These are phyloP conservation scores for Euphrasia confusa DNA, from an alignment of 257 asterid genomes.

Conservation along the genomic window DNA sequence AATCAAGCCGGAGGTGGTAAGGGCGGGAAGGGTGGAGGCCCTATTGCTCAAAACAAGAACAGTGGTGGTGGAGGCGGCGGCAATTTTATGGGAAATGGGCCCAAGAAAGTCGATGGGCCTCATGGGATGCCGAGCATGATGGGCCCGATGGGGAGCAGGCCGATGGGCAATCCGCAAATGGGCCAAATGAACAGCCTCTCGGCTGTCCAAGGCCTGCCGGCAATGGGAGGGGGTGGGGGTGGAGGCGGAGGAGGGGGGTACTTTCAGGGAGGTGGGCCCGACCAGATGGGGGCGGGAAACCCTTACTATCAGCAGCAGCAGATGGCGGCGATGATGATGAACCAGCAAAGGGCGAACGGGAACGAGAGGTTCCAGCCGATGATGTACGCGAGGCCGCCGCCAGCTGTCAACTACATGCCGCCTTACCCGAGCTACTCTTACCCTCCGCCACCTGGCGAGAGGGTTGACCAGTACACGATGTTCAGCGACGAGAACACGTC, in stretches of 20 bases:
- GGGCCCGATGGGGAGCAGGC: conserved; percentile 50
- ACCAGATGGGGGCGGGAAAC: conserved; percentile 52
- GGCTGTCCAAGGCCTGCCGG: conserved; percentile 86
- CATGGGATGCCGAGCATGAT: conserved; percentile 90
- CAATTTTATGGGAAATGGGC: conserved; percentile 51
- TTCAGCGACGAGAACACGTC: conserved; percentile 68
- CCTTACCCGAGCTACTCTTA: conserved; percentile 43
- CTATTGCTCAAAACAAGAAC: conserved; percentile 18
- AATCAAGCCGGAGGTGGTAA: conserved; percentile 38
- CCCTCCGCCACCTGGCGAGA: conserved; percentile 60
- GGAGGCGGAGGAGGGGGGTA: conserved; percentile 36
- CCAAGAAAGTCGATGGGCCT: conserved; percentile 61
- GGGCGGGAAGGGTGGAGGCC: conserved; percentile 37
- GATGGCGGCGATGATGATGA: conserved; percentile 85
- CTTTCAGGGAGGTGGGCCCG: conserved; percentile 52
- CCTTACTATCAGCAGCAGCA: conserved; percentile 77
- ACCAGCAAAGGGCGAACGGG: conserved; percentile 82
- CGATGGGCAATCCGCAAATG: conserved; percentile 47
- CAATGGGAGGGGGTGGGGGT: conserved; percentile 28
- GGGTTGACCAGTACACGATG: conserved; percentile 46
- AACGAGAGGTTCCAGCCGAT: conserved; percentile 94
- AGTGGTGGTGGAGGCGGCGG: conserved; percentile 45
- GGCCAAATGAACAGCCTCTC: conserved; percentile 52
- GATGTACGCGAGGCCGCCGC: conserved; percentile 95
- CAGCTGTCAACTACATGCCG: conserved; percentile 83